Percentiles rank a stretch among this genome's conserved stretches.
Conservation (phyloP, 176 grass and related monocot species). For the Dendrocalamus sinicus region DNA sequence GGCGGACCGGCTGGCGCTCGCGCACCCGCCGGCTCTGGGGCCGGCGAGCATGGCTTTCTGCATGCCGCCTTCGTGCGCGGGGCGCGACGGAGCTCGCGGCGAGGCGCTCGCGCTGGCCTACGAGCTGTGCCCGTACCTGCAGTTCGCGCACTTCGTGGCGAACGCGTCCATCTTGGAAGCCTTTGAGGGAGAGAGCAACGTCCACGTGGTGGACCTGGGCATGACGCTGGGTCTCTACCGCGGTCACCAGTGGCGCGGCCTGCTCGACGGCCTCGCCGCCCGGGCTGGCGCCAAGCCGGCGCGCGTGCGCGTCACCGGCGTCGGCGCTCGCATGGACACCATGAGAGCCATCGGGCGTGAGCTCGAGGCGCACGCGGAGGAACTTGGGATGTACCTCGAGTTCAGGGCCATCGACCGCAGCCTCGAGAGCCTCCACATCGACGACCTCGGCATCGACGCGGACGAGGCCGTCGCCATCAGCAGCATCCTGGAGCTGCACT, state of each 20-base stretch:
- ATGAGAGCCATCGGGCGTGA: slow-evolving; percentile 49
- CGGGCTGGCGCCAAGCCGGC: slow-evolving; percentile 33
- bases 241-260: slow-evolving; percentile 61
- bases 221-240: slow-evolving; percentile 63
- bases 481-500: slow-evolving; percentile 73
- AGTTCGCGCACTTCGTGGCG: slow-evolving; percentile 77
- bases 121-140: slow-evolving; percentile 77
- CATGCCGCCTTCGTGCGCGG: slow-evolving; percentile 42
- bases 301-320: slow-evolving; percentile 56
- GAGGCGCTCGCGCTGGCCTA: slow-evolving; percentile 72
- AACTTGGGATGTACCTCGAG: slow-evolving; percentile 53
- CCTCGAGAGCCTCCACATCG: slow-evolving; percentile 56
- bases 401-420: slow-evolving; percentile 50
- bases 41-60: slow-evolving; percentile 60
- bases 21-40: slow-evolving; percentile 54
- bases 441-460: slow-evolving; percentile 45
- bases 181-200: slow-evolving; percentile 63
- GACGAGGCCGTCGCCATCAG: slow-evolving; percentile 59
- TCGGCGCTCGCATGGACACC: slow-evolving; percentile 41
- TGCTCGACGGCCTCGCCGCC: slow-evolving; percentile 56
- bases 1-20: slow-evolving; percentile 55
- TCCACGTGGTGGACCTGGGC: slow-evolving; percentile 72
- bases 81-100: slow-evolving; percentile 34
- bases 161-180: slow-evolving; percentile 67
- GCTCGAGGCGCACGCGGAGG: slow-evolving; percentile 43